Percentiles rank a stretch among this genome's conserved stretches.
phyloP scores from a whole-genome alignment of 345 rosid genomes.

The Syzygium jambos region DNA sequence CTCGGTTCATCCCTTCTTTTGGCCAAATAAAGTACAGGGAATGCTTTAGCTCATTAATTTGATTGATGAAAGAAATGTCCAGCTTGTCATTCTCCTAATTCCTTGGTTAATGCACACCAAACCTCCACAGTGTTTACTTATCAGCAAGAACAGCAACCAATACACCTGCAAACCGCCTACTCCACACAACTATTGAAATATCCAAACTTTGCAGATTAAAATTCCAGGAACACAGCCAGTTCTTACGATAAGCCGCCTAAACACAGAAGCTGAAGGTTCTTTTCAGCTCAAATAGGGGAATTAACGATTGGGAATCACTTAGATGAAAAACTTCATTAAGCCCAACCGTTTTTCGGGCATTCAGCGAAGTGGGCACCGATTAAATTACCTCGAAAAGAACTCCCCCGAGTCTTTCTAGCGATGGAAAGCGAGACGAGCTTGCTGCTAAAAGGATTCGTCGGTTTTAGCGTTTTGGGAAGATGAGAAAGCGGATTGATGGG shows the following conservation, averaged over 20 bases:
- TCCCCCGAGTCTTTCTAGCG: slow-evolving; percentile 20
- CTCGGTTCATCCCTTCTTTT: neutral
- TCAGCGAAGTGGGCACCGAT: neutral
- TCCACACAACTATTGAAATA: neutral
- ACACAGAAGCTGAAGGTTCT: neutral
- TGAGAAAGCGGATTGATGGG: neutral
- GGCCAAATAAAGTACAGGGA: neutral
- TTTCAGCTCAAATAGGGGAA: neutral
- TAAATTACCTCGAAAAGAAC: slow-evolving; percentile 40
- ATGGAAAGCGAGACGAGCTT: slow-evolving; percentile 20
- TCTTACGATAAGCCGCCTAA: neutral
- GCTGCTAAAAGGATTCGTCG: slow-evolving; percentile 11
- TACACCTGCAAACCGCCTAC: neutral
- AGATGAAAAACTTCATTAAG: neutral
- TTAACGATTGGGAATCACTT: neutral
- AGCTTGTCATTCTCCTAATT: neutral
- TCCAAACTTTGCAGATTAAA: neutral
- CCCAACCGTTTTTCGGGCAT: neutral
- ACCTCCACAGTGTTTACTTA: neutral
- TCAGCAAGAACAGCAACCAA: neutral
- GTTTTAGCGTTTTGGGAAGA: slow-evolving; percentile 19
- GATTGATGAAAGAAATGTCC: neutral
- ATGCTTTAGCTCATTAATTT: neutral
- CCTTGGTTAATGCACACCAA: neutral
- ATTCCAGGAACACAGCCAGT: neutral